Percentiles rank a stretch among this genome's conserved stretches.
These are phyloP conservation scores for Globisporangium lucens DNA, from an alignment of 352 stramenopile genomes.

Conservation along the genomic window DNA sequence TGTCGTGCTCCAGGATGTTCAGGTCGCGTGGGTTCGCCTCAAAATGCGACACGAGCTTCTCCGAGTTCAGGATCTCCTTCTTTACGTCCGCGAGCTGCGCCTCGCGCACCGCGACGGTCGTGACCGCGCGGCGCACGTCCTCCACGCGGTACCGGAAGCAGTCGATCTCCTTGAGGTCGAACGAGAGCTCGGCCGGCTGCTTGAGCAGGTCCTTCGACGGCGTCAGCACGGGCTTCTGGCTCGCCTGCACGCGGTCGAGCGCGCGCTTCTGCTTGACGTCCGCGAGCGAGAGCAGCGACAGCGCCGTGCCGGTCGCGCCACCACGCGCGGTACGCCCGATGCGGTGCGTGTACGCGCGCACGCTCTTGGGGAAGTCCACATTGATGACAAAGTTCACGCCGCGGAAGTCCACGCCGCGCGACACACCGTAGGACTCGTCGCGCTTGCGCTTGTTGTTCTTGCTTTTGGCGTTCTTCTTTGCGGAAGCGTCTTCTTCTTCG, in stretches of 20 bases:
- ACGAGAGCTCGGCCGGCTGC: constrained; percentile 95
- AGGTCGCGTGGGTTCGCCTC: constrained; percentile 95
- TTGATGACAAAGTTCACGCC: constrained; percentile 99
- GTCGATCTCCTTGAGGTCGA: constrained; percentile 98
- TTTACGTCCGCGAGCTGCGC: constrained; percentile 95
- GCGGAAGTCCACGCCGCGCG: constrained; percentile 97
- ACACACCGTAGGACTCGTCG: constrained; percentile 95
- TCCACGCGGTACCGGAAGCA: constrained; percentile 98
- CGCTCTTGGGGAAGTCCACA: constrained; percentile 96
- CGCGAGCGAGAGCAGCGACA: constrained; percentile 92
- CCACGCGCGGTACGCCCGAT: constrained; percentile 97
- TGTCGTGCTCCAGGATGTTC: constrained; percentile 96
- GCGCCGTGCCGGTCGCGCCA: constrained; percentile 93
- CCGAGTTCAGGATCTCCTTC: constrained; percentile 98
- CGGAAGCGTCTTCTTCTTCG: constrained; percentile 15
- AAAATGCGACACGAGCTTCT: constrained; percentile 96
- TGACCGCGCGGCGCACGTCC: constrained; percentile 94
- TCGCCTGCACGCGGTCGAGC: constrained; percentile 90
- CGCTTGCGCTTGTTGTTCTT: constrained; percentile 53
- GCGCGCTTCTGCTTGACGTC: constrained; percentile 80
- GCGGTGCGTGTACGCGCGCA: constrained; percentile 96
- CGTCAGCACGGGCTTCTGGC: constrained; percentile 84
- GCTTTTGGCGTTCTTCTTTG: constrained; percentile 37
- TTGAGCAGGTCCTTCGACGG: constrained; percentile 79
- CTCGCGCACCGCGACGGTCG: constrained; percentile 92